Evolutionary conservation across 2,329 filamentous ascomycete species (phyloP).

Genomic region (Nemania serpens): DNA sequence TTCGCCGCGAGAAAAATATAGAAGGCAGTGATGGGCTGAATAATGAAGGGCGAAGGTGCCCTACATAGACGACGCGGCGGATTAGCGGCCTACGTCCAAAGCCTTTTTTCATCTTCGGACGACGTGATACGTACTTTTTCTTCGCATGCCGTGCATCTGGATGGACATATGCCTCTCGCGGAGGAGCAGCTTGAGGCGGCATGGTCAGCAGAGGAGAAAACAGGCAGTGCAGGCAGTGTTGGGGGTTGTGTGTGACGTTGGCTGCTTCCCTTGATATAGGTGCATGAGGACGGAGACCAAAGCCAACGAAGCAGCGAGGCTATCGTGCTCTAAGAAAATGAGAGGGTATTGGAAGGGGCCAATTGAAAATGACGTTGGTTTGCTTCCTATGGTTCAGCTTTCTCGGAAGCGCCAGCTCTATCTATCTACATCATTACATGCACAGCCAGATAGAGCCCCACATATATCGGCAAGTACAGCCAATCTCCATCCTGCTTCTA

Average conservation of each 20-base stretch:
- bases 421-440: not conserved
- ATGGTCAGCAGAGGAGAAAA: slow-evolving; percentile 24
- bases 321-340: slow-evolving; percentile 16
- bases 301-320: slow-evolving; percentile 10
- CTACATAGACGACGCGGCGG: slow-evolving; percentile 37
- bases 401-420: slow-evolving; percentile 2
- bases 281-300: not conserved
- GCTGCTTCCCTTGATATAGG: not conserved
- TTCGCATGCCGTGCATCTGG: slow-evolving; percentile 40
- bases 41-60: slow-evolving; percentile 60
- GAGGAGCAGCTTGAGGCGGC: slow-evolving; percentile 29
- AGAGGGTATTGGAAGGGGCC: slow-evolving; percentile 1
- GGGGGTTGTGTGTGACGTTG: not conserved
- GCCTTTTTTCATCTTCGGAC: not conserved
- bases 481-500: slow-evolving; percentile 1
- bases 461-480: not conserved
- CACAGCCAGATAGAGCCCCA: not conserved
- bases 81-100: not conserved
- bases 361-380: slow-evolving; percentile 33
- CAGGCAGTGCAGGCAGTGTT: not conserved
- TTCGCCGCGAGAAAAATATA: slow-evolving; percentile 79
- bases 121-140: slow-evolving; percentile 40
- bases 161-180: slow-evolving; percentile 35
- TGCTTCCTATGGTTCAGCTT: slow-evolving; percentile 4
- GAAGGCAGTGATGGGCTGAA: slow-evolving; percentile 77